phyloP scores from a whole-genome alignment of 2,329 filamentous ascomycete species.

The Aspergillus alliaceus region DNA sequence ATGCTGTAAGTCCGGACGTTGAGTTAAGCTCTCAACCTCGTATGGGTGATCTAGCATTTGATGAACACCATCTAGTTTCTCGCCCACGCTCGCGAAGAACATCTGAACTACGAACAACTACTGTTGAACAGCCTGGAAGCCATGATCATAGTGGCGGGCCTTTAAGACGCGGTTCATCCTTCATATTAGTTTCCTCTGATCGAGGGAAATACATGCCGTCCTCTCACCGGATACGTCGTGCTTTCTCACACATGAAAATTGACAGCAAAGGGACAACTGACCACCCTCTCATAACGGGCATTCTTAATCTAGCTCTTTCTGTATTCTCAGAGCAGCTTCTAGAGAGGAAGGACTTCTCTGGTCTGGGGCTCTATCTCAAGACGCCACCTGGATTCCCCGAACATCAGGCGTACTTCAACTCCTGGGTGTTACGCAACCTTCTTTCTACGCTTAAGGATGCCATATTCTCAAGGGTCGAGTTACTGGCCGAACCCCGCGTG shows the following conservation, averaged over 20 bases:
- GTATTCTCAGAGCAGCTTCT: slow-evolving; percentile 87
- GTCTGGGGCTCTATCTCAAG: slow-evolving; percentile 81
- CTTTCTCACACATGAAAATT: slow-evolving; percentile 60
- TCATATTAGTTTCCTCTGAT: slow-evolving; percentile 79
- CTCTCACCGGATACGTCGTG: slow-evolving; percentile 62
- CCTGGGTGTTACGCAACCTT: slow-evolving; percentile 76
- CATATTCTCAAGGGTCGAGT: slow-evolving; percentile 69
- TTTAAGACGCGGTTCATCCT: slow-evolving; percentile 81
- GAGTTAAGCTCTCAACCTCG: slow-evolving; percentile 87
- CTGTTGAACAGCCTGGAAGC: slow-evolving; percentile 53
- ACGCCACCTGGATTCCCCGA: slow-evolving; percentile 91
- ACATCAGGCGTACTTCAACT: slow-evolving; percentile 93
- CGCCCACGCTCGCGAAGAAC: slow-evolving; percentile 66
- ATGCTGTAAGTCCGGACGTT: slow-evolving; percentile 77
- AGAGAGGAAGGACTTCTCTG: slow-evolving; percentile 83
- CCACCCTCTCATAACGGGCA: slow-evolving; percentile 70
- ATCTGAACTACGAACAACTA: slow-evolving; percentile 74
- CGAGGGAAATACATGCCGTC: slow-evolving; percentile 59
- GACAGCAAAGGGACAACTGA: slow-evolving; percentile 52
- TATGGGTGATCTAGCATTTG: slow-evolving; percentile 78
- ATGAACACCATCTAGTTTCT: slow-evolving; percentile 81
- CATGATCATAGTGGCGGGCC: slow-evolving; percentile 56
- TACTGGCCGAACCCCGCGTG: slow-evolving; percentile 76
- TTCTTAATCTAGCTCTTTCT: slow-evolving; percentile 74
- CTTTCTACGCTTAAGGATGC: slow-evolving; percentile 69